Conservation (phyloP, 2,329 filamentous ascomycete species). For the Coleophoma eucalyptorum region DNA sequence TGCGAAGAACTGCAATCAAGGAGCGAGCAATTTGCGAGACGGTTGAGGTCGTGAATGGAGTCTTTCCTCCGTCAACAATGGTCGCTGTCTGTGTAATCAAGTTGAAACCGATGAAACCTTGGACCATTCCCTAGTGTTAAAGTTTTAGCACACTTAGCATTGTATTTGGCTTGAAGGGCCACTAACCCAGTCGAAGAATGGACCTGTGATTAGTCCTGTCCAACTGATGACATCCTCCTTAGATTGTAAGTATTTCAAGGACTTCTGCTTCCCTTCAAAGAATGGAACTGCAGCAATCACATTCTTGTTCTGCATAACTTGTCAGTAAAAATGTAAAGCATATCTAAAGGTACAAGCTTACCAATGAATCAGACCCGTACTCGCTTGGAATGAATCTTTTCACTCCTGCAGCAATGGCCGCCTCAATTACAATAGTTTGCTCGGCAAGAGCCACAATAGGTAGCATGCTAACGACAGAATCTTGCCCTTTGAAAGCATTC, state of each 20-base stretch:
- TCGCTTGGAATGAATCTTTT: slow-evolving; percentile 56
- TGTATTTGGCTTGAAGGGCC: slow-evolving; percentile 33
- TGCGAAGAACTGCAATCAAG: slow-evolving; percentile 26
- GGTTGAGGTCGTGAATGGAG: slow-evolving; percentile 5
- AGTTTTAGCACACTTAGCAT: slow-evolving; percentile 1
- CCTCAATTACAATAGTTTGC: slow-evolving; percentile 41
- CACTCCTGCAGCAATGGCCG: slow-evolving; percentile 52
- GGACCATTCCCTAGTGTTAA: not conserved
- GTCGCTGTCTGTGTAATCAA: slow-evolving; percentile 22
- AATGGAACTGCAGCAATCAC: slow-evolving; percentile 16
- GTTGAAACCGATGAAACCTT: slow-evolving; percentile 29
- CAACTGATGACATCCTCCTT: slow-evolving; percentile 30
- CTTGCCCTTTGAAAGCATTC: slow-evolving; percentile 23
- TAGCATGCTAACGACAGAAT: slow-evolving; percentile 11
- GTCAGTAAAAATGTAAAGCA: not conserved
- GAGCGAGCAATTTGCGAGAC: slow-evolving; percentile 26
- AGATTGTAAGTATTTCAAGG: slow-evolving; percentile 34
- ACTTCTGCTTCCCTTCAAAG: slow-evolving; percentile 33
- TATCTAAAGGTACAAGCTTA: not conserved
- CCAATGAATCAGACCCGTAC: slow-evolving; percentile 35
- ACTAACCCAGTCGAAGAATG: slow-evolving; percentile 14
- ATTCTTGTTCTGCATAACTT: slow-evolving; percentile 3
- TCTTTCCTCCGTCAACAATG: slow-evolving; percentile 26
- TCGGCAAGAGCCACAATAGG: not conserved
- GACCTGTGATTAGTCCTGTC: slow-evolving; percentile 26